Evolutionary conservation across 2,329 filamentous ascomycete species (phyloP).

Genomic region (Tolypocladium tropicale): DNA sequence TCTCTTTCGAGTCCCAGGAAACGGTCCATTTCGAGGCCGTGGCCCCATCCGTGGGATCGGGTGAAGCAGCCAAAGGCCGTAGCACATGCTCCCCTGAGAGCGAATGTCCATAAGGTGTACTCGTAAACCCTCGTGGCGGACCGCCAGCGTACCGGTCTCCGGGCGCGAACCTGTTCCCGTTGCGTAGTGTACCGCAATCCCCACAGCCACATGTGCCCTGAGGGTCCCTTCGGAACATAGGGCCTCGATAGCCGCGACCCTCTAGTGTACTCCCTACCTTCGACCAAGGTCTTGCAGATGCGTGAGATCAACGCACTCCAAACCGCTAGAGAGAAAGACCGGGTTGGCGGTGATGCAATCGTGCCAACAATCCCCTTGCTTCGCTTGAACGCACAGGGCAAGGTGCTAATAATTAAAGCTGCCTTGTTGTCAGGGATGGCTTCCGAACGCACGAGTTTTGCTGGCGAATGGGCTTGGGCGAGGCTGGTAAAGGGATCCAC

Average conservation of each 20-base stretch:
- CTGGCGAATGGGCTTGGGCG: background rate
- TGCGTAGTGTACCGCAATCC: background rate
- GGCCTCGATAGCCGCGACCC: background rate
- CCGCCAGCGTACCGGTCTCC: background rate
- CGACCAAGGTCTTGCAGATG: background rate
- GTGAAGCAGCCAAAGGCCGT: background rate
- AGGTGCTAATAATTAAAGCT: conserved; percentile 5
- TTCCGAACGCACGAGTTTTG: background rate
- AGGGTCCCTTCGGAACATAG: background rate
- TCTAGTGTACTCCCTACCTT: no score
- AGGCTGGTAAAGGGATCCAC: background rate
- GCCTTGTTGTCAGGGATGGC: background rate
- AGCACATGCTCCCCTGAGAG: background rate
- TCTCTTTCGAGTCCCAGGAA: background rate
- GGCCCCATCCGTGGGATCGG: background rate
- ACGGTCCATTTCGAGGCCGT: background rate
- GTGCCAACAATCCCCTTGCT: conserved; percentile 21
- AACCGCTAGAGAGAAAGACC: no score
- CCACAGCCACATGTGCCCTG: background rate
- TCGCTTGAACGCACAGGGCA: no score
- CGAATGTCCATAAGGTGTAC: background rate
- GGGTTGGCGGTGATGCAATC: conserved; percentile 12
- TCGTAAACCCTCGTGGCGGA: background rate
- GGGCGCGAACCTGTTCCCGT: background rate
- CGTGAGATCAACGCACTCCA: background rate